Percentiles rank a stretch among this genome's conserved stretches.
phyloP scores from a whole-genome alignment of 2,329 filamentous ascomycete genomes.

The Colletotrichum caudatum region DNA sequence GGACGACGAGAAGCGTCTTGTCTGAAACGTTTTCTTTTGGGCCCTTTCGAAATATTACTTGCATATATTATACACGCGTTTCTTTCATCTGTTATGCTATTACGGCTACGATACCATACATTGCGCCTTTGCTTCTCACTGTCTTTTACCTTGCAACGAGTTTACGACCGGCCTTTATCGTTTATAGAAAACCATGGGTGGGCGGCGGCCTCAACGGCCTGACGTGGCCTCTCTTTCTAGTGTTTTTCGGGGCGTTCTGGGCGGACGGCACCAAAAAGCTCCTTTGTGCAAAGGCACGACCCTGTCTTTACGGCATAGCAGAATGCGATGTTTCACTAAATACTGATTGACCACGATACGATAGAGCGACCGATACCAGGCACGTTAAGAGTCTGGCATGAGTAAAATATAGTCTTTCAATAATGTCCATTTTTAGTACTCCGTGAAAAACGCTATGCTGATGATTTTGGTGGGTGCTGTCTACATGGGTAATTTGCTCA shows the following conservation, averaged over 20 bases:
- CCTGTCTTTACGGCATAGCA: conserved; percentile 32
- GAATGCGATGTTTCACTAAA: background rate
- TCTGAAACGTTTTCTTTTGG: background rate
- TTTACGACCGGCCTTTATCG: conserved; percentile 28
- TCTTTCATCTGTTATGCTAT: conserved; percentile 1
- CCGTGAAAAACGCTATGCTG: background rate
- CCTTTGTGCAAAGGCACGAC: conserved; percentile 16
- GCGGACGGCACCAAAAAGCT: conserved; percentile 3
- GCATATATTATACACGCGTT: conserved; percentile 6
- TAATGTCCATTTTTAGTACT: background rate
- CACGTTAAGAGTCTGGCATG: background rate
- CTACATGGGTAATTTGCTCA: background rate
- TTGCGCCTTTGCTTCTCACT: conserved; percentile 9
- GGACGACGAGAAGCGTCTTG: conserved; percentile 33
- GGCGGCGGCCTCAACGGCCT: conserved; percentile 2
- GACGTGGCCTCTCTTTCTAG: background rate
- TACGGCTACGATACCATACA: conserved; percentile 31
- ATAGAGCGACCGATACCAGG: background rate
- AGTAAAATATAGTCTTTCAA: background rate
- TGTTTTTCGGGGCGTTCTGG: conserved; percentile 5
- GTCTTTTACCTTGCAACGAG: conserved; percentile 13
- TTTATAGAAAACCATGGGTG: background rate
- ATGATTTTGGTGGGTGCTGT: background rate
- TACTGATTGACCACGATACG: conserved; percentile 1
- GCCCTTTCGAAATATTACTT: background rate